Evolutionary conservation across 2,329 filamentous ascomycete genomes (phyloP).

Genomic region (Claviceps africana): DNA sequence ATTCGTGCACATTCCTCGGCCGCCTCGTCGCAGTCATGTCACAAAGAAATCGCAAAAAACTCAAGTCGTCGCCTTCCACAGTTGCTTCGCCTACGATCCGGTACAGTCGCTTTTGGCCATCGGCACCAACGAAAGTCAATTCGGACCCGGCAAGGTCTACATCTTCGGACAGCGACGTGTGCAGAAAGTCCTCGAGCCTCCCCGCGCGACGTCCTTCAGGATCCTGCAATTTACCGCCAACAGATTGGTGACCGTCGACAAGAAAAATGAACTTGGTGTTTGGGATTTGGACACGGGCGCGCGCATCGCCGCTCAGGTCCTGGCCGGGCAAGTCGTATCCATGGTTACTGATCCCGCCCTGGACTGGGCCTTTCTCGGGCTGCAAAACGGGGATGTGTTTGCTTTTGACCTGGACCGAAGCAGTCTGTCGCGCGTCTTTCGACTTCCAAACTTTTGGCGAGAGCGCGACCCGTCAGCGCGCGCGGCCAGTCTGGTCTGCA

Average conservation of each 20-base stretch:
- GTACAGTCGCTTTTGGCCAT: conserved; percentile 87
- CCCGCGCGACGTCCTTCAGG: conserved; percentile 59
- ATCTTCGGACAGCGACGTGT: conserved; percentile 75
- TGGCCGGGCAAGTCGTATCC: conserved; percentile 60
- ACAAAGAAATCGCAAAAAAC: neutral
- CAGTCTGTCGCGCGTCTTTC: conserved; percentile 53
- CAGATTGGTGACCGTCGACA: conserved; percentile 72
- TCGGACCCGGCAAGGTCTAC: conserved; percentile 77
- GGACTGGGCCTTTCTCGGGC: conserved; percentile 81
- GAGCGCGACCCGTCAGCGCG: conserved; percentile 55
- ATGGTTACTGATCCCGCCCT: conserved; percentile 77
- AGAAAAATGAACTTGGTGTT: conserved; percentile 69
- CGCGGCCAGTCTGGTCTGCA: conserved; percentile 49
- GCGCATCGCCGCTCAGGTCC: conserved; percentile 54
- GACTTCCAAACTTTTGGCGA: conserved; percentile 76
- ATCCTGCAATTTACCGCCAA: conserved; percentile 74
- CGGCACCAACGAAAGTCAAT: conserved; percentile 77
- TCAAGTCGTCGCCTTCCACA: conserved; percentile 16
- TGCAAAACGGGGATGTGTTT: conserved; percentile 70
- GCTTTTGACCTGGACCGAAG: conserved; percentile 89
- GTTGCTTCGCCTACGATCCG: conserved; percentile 80
- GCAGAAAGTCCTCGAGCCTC: conserved; percentile 56
- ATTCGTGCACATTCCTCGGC: neutral
- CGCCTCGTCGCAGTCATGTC: too few relatives aligned
- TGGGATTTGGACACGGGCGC: conserved; percentile 65